Evolutionary conservation across 2,329 filamentous ascomycete genomes (phyloP).

Genomic region (Bipolaris oryzae): DNA sequence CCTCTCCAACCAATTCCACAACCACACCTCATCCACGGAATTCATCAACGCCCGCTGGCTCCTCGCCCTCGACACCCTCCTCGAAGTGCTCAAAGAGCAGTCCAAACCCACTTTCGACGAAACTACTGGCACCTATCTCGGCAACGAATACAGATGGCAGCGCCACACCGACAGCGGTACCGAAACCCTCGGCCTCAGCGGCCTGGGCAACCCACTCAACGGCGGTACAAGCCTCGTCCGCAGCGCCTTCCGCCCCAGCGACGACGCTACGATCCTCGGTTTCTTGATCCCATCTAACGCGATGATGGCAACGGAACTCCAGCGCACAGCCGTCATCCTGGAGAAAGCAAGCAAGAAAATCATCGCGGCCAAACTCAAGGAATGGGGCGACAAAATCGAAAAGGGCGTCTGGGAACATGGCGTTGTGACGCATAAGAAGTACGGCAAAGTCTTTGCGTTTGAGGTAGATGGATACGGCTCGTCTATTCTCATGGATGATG

Average conservation of each 20-base stretch:
- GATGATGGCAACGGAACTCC: constrained; percentile 90
- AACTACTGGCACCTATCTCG: constrained; percentile 65
- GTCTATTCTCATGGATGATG: constrained; percentile 85
- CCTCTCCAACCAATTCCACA: constrained; percentile 83
- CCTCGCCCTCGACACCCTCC: constrained; percentile 73
- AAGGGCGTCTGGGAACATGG: constrained; percentile 85
- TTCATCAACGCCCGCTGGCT: constrained; percentile 84
- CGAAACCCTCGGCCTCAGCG: constrained; percentile 82
- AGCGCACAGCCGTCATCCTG: constrained; percentile 74
- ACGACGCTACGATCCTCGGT: constrained; percentile 91
- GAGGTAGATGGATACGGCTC: constrained; percentile 89
- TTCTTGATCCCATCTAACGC: constrained; percentile 97
- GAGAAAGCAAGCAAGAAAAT: constrained; percentile 61
- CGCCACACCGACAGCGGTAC: constrained; percentile 81
- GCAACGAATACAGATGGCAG: constrained; percentile 87
- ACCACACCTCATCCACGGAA: constrained; percentile 75
- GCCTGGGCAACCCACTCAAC: constrained; percentile 90
- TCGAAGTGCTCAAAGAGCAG: constrained; percentile 78
- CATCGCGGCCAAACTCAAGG: constrained; percentile 57
- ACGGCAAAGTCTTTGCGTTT: constrained; percentile 81
- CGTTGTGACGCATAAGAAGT: constrained; percentile 75
- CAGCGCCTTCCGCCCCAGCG: constrained; percentile 91
- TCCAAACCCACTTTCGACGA: constrained; percentile 79
- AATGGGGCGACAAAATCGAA: constrained; percentile 69
- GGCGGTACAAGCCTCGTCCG: constrained; percentile 82